phyloP scores from a whole-genome alignment of 2,329 filamentous ascomycete species.

The Uncinocarpus reesii region DNA sequence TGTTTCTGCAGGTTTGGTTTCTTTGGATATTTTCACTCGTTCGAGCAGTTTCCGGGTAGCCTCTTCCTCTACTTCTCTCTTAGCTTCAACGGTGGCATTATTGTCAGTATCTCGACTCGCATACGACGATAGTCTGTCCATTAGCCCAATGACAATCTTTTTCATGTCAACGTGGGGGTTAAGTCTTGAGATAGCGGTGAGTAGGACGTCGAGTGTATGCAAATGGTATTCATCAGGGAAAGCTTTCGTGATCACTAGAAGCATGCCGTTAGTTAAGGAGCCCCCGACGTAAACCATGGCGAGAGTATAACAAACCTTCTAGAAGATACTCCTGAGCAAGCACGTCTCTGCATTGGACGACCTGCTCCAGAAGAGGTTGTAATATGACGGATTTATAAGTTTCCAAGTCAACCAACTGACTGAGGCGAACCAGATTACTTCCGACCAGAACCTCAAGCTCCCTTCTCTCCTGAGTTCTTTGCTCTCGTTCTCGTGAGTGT shows the following conservation, averaged over 20 bases:
- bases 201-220: slow-evolving; percentile 88
- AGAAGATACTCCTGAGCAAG: slow-evolving; percentile 93
- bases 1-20: slow-evolving; percentile 22
- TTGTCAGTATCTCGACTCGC: slow-evolving; percentile 77
- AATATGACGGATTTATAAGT: slow-evolving; percentile 87
- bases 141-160: slow-evolving; percentile 91
- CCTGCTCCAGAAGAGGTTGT: slow-evolving; percentile 82
- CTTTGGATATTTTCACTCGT: slow-evolving; percentile 52
- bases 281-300: no score
- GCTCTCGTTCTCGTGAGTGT: slow-evolving; percentile 86
- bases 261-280: slow-evolving; percentile 20
- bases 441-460: slow-evolving; percentile 92
- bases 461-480: slow-evolving; percentile 85
- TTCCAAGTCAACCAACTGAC: slow-evolving; percentile 89
- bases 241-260: slow-evolving; percentile 82
- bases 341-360: slow-evolving; percentile 95
- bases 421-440: slow-evolving; percentile 88
- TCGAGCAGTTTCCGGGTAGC: slow-evolving; percentile 69
- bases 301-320: slow-evolving; percentile 47
- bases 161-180: slow-evolving; percentile 98
- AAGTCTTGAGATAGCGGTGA: slow-evolving; percentile 81
- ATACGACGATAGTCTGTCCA: slow-evolving; percentile 91
- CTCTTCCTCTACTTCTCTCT: slow-evolving; percentile 70
- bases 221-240: slow-evolving; percentile 98
- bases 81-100: slow-evolving; percentile 59